phyloP scores from a whole-genome alignment of 2,329 filamentous ascomycete genomes.

The Hypoxylon sp. region DNA sequence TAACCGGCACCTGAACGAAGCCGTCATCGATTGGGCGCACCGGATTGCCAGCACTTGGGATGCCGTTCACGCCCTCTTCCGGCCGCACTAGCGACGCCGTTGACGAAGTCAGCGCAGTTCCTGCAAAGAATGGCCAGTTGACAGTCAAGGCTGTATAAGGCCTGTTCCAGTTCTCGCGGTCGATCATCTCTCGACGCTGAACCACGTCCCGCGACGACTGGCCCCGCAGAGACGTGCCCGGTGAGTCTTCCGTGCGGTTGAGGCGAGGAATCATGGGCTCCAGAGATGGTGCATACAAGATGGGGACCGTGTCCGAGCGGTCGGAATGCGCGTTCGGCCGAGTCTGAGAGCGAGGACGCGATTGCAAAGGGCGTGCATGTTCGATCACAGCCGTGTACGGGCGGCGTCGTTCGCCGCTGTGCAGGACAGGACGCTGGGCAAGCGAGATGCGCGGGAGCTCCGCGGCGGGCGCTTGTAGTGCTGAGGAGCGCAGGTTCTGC shows the following conservation, averaged over 20 bases:
- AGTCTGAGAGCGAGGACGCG: neutral
- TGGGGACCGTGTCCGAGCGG: slow-evolving; percentile 2
- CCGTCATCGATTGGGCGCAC: neutral
- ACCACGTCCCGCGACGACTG: slow-evolving; percentile 24
- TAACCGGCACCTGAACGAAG: slow-evolving; percentile 19
- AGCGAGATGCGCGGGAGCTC: slow-evolving; percentile 5
- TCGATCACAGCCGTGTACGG: neutral
- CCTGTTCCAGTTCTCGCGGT: neutral
- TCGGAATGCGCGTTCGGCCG: neutral
- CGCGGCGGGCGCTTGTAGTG: slow-evolving; percentile 12
- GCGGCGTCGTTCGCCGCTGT: neutral
- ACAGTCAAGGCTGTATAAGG: neutral
- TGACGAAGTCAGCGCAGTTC: slow-evolving; percentile 11
- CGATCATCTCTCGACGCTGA: slow-evolving; percentile 19
- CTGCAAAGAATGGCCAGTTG: slow-evolving; percentile 15
- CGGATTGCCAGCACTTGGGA: neutral
- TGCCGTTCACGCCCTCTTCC: neutral
- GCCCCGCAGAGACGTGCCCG: neutral
- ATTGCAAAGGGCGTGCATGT: neutral
- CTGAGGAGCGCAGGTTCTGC: neutral
- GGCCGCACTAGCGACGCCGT: slow-evolving; percentile 4
- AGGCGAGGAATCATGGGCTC: neutral
- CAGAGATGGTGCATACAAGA: neutral
- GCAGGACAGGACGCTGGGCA: neutral
- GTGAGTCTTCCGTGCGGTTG: neutral